Base-by-base conservation (phyloP, 164 flowering plant genomes). In the Platanus orientalis region DNA sequence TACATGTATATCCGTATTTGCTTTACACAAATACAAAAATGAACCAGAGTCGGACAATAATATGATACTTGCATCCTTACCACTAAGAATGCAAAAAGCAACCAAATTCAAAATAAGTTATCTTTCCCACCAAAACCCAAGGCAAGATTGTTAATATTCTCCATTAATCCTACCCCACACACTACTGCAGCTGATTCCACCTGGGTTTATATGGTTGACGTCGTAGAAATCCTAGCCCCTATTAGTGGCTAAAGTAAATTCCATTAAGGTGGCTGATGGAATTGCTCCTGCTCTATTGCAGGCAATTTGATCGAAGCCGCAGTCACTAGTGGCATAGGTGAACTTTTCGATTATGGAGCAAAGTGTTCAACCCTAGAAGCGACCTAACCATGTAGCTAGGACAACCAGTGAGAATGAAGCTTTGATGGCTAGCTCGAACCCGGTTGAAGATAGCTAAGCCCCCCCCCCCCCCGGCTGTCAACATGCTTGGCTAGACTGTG, bases 241-340 rank as follows among this genome's bases (percentile, higher is more conserved):
- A 6, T 50, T 36, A n/a, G 60, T 62, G 14, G 55, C 42, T 4
- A 83, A 36, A 0, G 78, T 79, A 58, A 81, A 67, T 52, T 83
- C 84, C 0, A 58, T 72, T 0, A 79, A 73, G 4, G 78, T 64
- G 2, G 66, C 78, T 1, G 87, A 81, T 1, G 81, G 81, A n/a
- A 17, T 44, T 1, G 69, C 83, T 3, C 79, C 84, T 0, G 61
- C 74, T 0, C 78, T 77, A 28, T 67, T 56, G 76, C 87, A 83
- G 12, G 19, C 4, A 16, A 76, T 34, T 4, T 9, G 26, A n/a
- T 76, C 71, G 7, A 76, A 63, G 14, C 66, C 78, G 25, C 84
- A 83, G 61, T 80, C 79, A 1, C 58, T 82, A 0, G 78, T 75
- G 6, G 9, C 61, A 34, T 81, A 83, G 1, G 28, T 53, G 57